These are phyloP conservation scores for Volvox reticuliferus DNA, from an alignment of 139 green algal species.

Conservation along the genomic window DNA sequence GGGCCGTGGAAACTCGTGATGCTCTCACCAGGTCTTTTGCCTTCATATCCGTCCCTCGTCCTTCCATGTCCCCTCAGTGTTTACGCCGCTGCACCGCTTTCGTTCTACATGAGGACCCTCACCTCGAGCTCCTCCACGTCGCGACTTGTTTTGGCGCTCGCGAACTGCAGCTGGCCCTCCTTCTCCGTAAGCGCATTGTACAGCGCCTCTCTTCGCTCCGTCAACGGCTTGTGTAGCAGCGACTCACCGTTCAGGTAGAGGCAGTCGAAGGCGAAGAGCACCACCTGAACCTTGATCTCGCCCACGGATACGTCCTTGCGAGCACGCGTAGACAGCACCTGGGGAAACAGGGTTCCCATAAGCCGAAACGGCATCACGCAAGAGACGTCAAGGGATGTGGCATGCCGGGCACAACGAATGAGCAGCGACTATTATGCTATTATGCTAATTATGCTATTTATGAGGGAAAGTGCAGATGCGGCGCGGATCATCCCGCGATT, in stretches of 20 bases:
- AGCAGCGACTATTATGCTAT: no score
- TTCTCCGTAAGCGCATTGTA: conserved; percentile 72
- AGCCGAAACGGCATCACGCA: no score
- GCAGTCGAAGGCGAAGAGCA: conserved; percentile 96
- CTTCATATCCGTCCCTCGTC: no score
- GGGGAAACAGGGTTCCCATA: conserved; percentile 4
- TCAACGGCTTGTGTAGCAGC: conserved; percentile 85
- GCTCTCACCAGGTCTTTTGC: no score
- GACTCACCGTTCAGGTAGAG: conserved; percentile 94
- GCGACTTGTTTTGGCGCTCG: conserved; percentile 78
- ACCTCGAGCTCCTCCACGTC: conserved; percentile 91
- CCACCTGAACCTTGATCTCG: conserved; percentile 93
- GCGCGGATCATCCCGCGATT: no score
- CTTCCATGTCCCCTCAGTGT: no score
- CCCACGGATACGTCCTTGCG: conserved; percentile 92
- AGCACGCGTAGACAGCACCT: conserved; percentile 89
- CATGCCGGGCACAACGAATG: no score
- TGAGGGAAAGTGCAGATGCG: no score
- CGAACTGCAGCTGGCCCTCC: conserved; percentile 87
- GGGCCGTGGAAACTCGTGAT: no score
- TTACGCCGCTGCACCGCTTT: no score
- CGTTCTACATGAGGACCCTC: neutral
- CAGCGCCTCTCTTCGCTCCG: conserved; percentile 83
- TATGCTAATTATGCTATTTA: no score
- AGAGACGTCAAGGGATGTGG: no score